Percentiles rank a stretch among this genome's conserved stretches.
Conservation (phyloP, 2,329 filamentous ascomycete genomes). For the Teratosphaeriaceae sp. region DNA sequence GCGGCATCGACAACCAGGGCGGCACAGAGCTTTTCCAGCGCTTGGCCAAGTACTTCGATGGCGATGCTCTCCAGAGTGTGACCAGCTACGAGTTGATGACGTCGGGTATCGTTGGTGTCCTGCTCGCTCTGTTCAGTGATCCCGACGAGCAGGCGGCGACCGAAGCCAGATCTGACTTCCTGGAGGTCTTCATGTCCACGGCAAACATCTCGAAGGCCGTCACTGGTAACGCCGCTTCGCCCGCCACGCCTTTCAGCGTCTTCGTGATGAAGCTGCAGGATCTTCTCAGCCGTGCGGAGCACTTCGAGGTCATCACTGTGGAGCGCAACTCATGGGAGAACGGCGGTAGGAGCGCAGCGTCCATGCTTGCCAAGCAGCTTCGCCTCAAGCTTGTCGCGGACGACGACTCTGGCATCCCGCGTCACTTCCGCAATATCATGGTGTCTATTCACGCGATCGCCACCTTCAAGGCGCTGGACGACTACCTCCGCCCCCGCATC, state of each 20-base stretch:
- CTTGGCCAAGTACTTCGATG: constrained; percentile 78
- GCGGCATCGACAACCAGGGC: constrained; percentile 30
- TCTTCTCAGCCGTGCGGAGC: constrained; percentile 88
- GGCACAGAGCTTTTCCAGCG: constrained; percentile 65
- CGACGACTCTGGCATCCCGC: constrained; percentile 83
- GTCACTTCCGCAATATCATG: constrained; percentile 87
- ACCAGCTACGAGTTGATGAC: constrained; percentile 92
- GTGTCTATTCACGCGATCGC: constrained; percentile 98
- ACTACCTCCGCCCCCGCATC: constrained; percentile 89
- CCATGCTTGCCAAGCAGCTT: constrained; percentile 95
- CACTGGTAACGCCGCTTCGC: constrained; percentile 59
- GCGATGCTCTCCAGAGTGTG: constrained; percentile 82
- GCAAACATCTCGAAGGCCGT: constrained; percentile 55
- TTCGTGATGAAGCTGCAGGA: constrained; percentile 94
- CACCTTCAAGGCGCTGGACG: constrained; percentile 93
- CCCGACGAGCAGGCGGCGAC: constrained; percentile 48
- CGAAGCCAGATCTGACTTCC: constrained; percentile 72
- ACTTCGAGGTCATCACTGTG: constrained; percentile 95
- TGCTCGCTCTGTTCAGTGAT: constrained; percentile 76
- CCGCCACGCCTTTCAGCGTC: constrained; percentile 79
- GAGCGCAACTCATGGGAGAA: constrained; percentile 88
- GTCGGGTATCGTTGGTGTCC: constrained; percentile 77
- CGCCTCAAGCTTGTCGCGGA: constrained; percentile 83
- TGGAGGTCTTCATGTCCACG: constrained; percentile 86
- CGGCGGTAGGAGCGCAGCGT: constrained; percentile 82